Conservation (phyloP, 768 basidiomycete genomes). For the Kwoniella mangroviensis region DNA sequence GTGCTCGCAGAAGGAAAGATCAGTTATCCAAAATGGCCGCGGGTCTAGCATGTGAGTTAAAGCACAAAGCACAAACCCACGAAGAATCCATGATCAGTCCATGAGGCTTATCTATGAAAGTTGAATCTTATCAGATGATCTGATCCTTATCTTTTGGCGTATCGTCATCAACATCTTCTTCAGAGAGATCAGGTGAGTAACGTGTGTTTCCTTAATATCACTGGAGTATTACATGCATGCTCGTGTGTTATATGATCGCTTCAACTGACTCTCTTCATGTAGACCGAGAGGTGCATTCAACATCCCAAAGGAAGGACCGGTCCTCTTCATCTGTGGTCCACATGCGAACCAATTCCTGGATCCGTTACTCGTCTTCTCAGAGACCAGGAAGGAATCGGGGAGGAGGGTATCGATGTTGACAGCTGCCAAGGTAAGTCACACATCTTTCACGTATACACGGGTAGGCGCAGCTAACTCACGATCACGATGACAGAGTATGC, state of each 20-base stretch:
- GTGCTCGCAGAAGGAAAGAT: background rate
- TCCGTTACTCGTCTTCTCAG: slow-evolving; percentile 78
- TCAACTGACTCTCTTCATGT: slow-evolving; percentile 2
- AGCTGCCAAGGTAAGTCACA: slow-evolving; percentile 68
- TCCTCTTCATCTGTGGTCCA: slow-evolving; percentile 91
- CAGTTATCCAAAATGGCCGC: slow-evolving; percentile 40
- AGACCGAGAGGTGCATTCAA: slow-evolving; percentile 91
- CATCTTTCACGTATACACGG: too few relatives aligned
- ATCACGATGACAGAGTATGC: slow-evolving; percentile 66
- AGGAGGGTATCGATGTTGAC: slow-evolving; percentile 83
- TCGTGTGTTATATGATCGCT: background rate
- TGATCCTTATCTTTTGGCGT: slow-evolving; percentile 81
- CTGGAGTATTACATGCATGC: background rate
- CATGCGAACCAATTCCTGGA: slow-evolving; percentile 96
- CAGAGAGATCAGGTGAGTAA: slow-evolving; percentile 71
- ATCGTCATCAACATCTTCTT: slow-evolving; percentile 90
- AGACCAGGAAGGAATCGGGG: slow-evolving; percentile 81
- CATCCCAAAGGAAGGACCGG: slow-evolving; percentile 84
- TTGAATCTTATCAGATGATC: slow-evolving; percentile 65
- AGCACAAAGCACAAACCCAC: slow-evolving; percentile 12
- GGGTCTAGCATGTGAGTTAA: slow-evolving; percentile 40
- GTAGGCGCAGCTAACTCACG: too few relatives aligned
- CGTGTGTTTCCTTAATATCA: background rate
- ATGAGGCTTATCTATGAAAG: slow-evolving; percentile 11
- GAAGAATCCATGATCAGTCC: slow-evolving; percentile 17